Evolutionary conservation across 805 yeast species (phyloP), one percentile per base, ranked within the genome.

Genomic region (Metschnikowia peoriensis): DNA sequence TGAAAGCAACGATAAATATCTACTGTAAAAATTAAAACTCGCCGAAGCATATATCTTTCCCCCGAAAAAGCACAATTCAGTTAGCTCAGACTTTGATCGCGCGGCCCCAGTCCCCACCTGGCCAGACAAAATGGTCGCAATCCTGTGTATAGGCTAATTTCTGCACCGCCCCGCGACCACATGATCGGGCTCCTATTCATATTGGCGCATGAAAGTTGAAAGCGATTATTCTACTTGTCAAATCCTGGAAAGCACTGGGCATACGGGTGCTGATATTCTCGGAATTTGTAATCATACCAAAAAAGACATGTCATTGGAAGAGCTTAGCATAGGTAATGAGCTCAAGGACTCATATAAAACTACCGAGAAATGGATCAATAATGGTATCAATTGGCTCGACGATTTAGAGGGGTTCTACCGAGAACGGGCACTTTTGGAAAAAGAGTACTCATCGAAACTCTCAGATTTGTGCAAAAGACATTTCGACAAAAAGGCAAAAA

Each of bases 361-460:
- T 44, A 88, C 96, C 1, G 80, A 81, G 54, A 84, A 83, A 53
- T 94, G 98, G 98, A 80, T 86, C 47, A 70, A 74, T 47, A 82
- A 84, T 51, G 91, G 94, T 41, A 70, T 88, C 47, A 77, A 77
- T 42, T 92, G 94, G 88, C 72, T 93, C 10, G 68, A 75, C 0
- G 98, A 93, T 59, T 72, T 94, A 9, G 96, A 89, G 63, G 78
- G 78, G 41, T 94, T 93, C 66, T 94, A 92, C 69, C 79, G 82
- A 38, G 97, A 91, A 68, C 75, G 98, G 38, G 85, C 97, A 1
- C 67, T 74, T 14, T 78, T 94, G 49, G 99, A 94, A 69, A 82
- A 79, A 59, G 98, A 93, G 60, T 91, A 93, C 62, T 78, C 96
- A 10, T 71, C 76, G 15, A 87, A 83, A 58, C 73, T 94, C 51